These are phyloP conservation scores for Trichocladium uniseriatum DNA, from an alignment of 495 filamentous ascomycete genomes.

Conservation along the genomic window DNA sequence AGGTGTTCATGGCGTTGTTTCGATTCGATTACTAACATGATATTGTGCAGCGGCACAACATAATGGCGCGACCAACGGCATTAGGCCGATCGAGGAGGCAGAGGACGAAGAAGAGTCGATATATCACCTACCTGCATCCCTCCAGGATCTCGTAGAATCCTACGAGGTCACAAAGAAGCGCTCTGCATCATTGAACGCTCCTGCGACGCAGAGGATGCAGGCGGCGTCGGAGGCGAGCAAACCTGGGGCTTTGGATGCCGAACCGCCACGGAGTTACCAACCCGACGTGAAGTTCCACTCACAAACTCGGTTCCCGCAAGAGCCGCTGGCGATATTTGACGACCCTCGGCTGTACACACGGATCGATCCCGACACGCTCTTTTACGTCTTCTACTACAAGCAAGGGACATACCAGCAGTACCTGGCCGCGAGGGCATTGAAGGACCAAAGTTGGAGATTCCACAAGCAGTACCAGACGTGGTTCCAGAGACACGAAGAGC, in stretches of 20 bases:
- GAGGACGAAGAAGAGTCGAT: constrained; percentile 69
- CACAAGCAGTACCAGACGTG: constrained; percentile 99
- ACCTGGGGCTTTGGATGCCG: constrained; percentile 69
- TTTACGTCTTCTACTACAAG: constrained; percentile 98
- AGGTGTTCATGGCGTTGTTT: background rate
- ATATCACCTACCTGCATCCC: constrained; percentile 83
- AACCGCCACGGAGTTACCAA: constrained; percentile 72
- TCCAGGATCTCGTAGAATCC: constrained; percentile 83
- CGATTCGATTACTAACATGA: constrained; percentile 15
- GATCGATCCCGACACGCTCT: constrained; percentile 93
- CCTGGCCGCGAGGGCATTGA: constrained; percentile 88
- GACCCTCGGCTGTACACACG: constrained; percentile 78
- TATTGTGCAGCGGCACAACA: constrained; percentile 30
- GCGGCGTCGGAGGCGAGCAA: constrained; percentile 57
- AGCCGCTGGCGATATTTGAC: constrained; percentile 80
- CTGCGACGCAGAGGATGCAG: constrained; percentile 63
- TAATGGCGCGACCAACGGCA: constrained; percentile 47
- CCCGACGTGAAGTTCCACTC: constrained; percentile 72
- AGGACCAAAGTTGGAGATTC: constrained; percentile 96
- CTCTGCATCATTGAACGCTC: constrained; percentile 45
- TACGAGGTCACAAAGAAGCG: constrained; percentile 76
- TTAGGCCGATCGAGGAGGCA: constrained; percentile 36
- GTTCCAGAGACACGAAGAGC: constrained; percentile 98
- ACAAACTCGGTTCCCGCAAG: constrained; percentile 80
- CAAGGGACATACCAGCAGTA: constrained; percentile 95